Base-by-base conservation (phyloP, 83 land plant species). In the Picea abies region DNA sequence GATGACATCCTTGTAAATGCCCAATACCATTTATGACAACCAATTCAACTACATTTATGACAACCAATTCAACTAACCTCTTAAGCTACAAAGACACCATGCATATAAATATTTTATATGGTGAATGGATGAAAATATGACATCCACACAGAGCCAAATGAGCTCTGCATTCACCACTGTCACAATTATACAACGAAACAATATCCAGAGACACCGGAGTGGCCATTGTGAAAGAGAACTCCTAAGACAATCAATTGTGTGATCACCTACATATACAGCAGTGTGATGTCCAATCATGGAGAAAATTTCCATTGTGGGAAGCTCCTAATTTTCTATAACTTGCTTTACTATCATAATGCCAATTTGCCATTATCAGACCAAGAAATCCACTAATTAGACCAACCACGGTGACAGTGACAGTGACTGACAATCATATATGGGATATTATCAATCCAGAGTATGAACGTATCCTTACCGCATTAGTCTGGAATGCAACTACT, bases 401-500 rank as follows among this genome's bases (percentile, higher is more conserved):
- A 41, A n/a, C 64, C 56, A 41, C 19, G 19, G 37, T 14, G 49
- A 15, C 10, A 77, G n/a, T 4, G 35, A 56, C 44, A n/a, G n/a
- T n/a, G n/a, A n/a, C n/a, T 32, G 47, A 60, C 25, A 52, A 19
- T 4, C 67, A 44, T 17, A 26, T 63, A 4, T 17, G 41, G 56
- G 61, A 35, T 44, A 26, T 32, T 1, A 49, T 20, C 15, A 52
- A 29, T 19, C 16, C 22, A 39, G 4, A 10, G 56, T 37, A 4
- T 10, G 66, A 44, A 60, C 66, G 4, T 16, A n/a, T 16, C 79
- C 95, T 86, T 58, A 94, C 98, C 80, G 87, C 91, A 66, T 89
- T 84, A 63, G 95, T 91, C 79, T 91, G 93, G 78, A 93, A 87
- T 62, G 95, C 87, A 19, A 93, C 83, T 58, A 84, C 71, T 9